phyloP scores from a whole-genome alignment of 352 stramenopile genomes.

The Paralagenidium karlingii region DNA sequence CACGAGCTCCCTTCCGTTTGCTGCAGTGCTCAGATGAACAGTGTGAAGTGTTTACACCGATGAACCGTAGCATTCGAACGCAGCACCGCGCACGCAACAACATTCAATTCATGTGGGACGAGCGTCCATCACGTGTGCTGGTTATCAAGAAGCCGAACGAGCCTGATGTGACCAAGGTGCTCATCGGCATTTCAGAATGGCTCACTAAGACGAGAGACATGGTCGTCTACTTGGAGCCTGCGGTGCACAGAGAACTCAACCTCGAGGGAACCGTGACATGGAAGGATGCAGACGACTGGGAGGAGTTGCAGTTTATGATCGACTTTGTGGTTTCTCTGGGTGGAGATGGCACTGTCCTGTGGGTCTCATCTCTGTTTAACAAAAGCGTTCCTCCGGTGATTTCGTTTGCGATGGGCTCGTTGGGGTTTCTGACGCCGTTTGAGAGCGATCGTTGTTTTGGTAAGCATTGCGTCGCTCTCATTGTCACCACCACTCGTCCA shows the following conservation, averaged over 20 bases:
- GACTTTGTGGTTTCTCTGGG: conserved; percentile 91
- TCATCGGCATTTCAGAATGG: conserved; percentile 54
- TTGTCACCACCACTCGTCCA: not conserved
- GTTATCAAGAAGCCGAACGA: conserved; percentile 87
- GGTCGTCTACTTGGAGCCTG: conserved; percentile 55
- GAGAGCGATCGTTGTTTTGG: no score
- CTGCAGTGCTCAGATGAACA: conserved; percentile 81
- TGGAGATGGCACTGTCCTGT: conserved; percentile 90
- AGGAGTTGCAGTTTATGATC: conserved; percentile 59
- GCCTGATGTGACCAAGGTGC: conserved; percentile 48
- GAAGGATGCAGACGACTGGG: conserved; percentile 41
- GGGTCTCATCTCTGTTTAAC: conserved; percentile 76
- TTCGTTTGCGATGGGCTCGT: conserved; percentile 89
- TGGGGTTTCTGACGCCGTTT: conserved; percentile 96
- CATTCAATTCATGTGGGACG: conserved; percentile 83
- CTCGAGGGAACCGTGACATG: conserved; percentile 50
- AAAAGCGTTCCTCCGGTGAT: conserved; percentile 93
- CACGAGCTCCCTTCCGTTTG: conserved; percentile 57
- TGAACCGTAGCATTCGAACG: conserved; percentile 78
- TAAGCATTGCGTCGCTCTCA: conserved; percentile 6
- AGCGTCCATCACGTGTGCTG: conserved; percentile 62
- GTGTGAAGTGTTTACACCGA: conserved; percentile 78
- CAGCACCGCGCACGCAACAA: conserved; percentile 80
- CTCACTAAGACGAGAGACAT: conserved; percentile 63
- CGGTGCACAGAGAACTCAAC: conserved; percentile 50